These are phyloP conservation scores for Colletotrichum magnum DNA, from an alignment of 2,329 filamentous ascomycete genomes.

Conservation along the genomic window DNA sequence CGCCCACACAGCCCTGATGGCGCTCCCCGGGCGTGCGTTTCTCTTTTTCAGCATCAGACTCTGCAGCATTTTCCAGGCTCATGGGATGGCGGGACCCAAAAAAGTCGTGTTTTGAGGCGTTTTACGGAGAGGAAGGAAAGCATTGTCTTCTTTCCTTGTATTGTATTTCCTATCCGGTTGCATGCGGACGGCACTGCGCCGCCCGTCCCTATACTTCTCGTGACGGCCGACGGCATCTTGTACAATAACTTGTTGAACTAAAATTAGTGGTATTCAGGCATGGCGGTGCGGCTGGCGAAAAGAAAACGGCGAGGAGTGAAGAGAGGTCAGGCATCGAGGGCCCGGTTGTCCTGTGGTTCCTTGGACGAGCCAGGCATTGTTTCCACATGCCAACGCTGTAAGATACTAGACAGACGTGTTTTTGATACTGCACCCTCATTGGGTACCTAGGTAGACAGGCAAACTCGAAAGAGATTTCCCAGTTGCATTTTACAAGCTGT, in stretches of 20 bases:
- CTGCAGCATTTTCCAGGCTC: slow-evolving; percentile 34
- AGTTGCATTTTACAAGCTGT: not conserved
- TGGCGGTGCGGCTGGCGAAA: slow-evolving; percentile 28
- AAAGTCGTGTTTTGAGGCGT: slow-evolving; percentile 25
- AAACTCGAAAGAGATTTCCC: slow-evolving; percentile 17
- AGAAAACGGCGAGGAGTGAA: slow-evolving; percentile 20
- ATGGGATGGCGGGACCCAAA: slow-evolving; percentile 6
- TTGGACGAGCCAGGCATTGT: not conserved
- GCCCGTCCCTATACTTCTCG: slow-evolving; percentile 23
- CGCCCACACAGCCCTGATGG: slow-evolving; percentile 19
- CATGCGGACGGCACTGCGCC: slow-evolving; percentile 30
- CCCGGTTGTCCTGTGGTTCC: slow-evolving; percentile 1
- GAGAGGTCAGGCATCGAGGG: not conserved
- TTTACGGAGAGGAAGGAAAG: slow-evolving; percentile 29
- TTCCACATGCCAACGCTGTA: slow-evolving; percentile 15
- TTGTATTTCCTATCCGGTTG: slow-evolving; percentile 24
- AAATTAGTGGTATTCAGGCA: slow-evolving; percentile 36
- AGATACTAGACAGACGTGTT: slow-evolving; percentile 27
- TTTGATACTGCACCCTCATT: slow-evolving; percentile 11
- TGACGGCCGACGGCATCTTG: slow-evolving; percentile 37
- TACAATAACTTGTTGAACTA: slow-evolving; percentile 27
- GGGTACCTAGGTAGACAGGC: slow-evolving; percentile 11
- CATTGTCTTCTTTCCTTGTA: slow-evolving; percentile 25
- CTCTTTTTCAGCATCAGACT: slow-evolving; percentile 25
- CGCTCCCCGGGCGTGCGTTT: not conserved